A percentile compares a stretch with the other conserved stretches of the same genome.
Evolutionary conservation across 2,329 filamentous ascomycete species (phyloP).

Genomic region (Alternaria gansuensis): DNA sequence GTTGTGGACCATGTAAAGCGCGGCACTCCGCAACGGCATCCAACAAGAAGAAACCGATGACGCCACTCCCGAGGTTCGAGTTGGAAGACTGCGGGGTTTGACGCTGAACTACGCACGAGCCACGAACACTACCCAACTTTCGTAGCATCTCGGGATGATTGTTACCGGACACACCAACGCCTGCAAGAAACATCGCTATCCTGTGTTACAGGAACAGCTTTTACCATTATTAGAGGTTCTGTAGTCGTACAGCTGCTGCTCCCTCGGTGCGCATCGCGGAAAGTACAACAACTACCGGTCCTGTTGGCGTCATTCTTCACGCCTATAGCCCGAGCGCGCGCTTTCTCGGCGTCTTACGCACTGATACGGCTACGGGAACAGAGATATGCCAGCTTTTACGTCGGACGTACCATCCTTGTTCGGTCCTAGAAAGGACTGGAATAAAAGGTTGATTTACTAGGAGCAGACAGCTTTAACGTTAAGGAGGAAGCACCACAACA

Average conservation of each 20-base stretch:
- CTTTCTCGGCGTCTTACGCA: not conserved
- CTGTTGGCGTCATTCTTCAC: not conserved
- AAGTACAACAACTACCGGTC: not conserved
- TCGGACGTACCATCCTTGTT: not conserved
- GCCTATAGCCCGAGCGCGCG: not conserved
- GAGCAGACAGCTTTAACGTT: not conserved
- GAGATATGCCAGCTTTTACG: not conserved
- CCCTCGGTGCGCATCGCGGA: not conserved
- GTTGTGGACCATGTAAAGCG: not conserved
- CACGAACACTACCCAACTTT: not conserved
- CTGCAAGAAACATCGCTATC: not conserved
- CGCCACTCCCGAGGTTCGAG: slow-evolving; percentile 9
- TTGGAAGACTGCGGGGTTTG: slow-evolving; percentile 10
- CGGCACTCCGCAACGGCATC: not conserved
- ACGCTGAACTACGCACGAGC: slow-evolving; percentile 1
- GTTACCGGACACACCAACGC: not conserved
- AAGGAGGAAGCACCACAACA: not conserved
- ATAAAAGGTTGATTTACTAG: not conserved
- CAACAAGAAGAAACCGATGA: slow-evolving; percentile 7
- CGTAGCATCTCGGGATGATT: slow-evolving; percentile 11
- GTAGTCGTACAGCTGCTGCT: not conserved
- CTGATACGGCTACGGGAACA: not conserved
- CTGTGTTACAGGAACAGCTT: not conserved
- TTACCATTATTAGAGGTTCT: not conserved
- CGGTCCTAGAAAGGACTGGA: not conserved